phyloP scores from a whole-genome alignment of 2,329 filamentous ascomycete species.

The Myrmaecium sp. region DNA sequence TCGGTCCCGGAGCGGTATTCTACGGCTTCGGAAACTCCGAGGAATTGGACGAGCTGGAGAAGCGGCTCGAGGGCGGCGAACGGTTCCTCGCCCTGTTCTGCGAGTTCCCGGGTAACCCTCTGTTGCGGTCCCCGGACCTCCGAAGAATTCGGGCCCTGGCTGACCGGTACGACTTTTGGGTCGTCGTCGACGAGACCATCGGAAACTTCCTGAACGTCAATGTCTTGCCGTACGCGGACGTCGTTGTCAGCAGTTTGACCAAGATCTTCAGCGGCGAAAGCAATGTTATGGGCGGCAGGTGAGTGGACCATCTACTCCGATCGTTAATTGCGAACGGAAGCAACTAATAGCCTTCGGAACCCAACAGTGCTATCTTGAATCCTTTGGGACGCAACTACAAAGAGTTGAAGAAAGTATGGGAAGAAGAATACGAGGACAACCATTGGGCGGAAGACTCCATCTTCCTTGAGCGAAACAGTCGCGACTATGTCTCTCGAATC shows the following conservation, averaged over 20 bases:
- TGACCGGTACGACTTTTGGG: slow-evolving; percentile 68
- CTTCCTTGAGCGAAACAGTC: slow-evolving; percentile 90
- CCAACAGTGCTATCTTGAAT: slow-evolving; percentile 39
- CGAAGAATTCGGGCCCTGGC: slow-evolving; percentile 64
- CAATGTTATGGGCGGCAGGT: slow-evolving; percentile 91
- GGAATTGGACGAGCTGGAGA: slow-evolving; percentile 73
- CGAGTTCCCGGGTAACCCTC: slow-evolving; percentile 87
- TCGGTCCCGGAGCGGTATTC: slow-evolving; percentile 75
- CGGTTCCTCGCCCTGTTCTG: slow-evolving; percentile 73
- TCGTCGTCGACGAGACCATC: slow-evolving; percentile 91
- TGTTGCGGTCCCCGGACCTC: slow-evolving; percentile 73
- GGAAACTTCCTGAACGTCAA: slow-evolving; percentile 95
- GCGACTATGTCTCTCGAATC: slow-evolving; percentile 73
- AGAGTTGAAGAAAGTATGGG: slow-evolving; percentile 48
- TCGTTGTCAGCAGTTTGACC: slow-evolving; percentile 86
- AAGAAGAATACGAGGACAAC: slow-evolving; percentile 61
- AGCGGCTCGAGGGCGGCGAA: slow-evolving; percentile 52
- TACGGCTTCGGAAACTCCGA: slow-evolving; percentile 64
- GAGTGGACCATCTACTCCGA: slow-evolving; percentile 4
- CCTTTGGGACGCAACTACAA: slow-evolving; percentile 54
- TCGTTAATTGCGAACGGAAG: slow-evolving; percentile 3
- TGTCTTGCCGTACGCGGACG: slow-evolving; percentile 72
- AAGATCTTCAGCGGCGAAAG: slow-evolving; percentile 96
- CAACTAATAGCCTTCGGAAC: slow-evolving; percentile 4
- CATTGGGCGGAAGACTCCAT: slow-evolving; percentile 91